phyloP scores from a whole-genome alignment of 768 basidiomycete genomes.

The Xerocomellus intermedius region DNA sequence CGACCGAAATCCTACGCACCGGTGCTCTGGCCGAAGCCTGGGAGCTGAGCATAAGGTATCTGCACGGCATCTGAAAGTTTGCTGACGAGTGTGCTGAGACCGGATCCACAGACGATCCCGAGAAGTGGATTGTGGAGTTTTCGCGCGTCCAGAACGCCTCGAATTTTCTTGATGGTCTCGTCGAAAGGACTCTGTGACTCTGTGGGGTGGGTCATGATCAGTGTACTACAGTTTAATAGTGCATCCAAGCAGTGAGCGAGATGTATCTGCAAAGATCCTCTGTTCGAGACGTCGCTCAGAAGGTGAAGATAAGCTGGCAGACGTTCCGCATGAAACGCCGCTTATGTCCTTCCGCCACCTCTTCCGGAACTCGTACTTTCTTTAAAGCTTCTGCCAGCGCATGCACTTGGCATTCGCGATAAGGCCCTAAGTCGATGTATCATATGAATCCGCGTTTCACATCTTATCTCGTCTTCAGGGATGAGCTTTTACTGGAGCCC shows the following conservation, averaged over 20 bases:
- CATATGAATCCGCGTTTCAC: no score
- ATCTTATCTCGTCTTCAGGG: no score
- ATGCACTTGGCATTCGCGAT: no score
- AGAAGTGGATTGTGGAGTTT: constrained; percentile 57
- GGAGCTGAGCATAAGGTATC: constrained; percentile 65
- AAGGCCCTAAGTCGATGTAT: no score
- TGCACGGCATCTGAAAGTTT: constrained; percentile 54
- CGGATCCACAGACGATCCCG: constrained; percentile 87
- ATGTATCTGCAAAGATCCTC: not conserved
- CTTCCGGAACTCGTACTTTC: no score
- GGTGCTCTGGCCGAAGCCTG: constrained; percentile 76
- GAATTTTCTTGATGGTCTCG: constrained; percentile 29
- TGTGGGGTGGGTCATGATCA: constrained; percentile 14
- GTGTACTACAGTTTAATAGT: not conserved
- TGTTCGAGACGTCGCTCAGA: no score
- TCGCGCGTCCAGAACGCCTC: constrained; percentile 22
- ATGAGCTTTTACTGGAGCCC: no score
- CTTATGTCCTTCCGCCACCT: no score
- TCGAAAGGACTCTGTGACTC: constrained; percentile 26
- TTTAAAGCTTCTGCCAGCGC: no score
- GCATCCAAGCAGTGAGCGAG: not conserved
- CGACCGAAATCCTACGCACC: constrained; percentile 42
- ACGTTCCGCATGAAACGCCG: no score
- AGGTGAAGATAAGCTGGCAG: no score
- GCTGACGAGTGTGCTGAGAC: constrained; percentile 71